phyloP scores from a whole-genome alignment of 2,329 filamentous ascomycete genomes.

The Xylaria sp. region DNA sequence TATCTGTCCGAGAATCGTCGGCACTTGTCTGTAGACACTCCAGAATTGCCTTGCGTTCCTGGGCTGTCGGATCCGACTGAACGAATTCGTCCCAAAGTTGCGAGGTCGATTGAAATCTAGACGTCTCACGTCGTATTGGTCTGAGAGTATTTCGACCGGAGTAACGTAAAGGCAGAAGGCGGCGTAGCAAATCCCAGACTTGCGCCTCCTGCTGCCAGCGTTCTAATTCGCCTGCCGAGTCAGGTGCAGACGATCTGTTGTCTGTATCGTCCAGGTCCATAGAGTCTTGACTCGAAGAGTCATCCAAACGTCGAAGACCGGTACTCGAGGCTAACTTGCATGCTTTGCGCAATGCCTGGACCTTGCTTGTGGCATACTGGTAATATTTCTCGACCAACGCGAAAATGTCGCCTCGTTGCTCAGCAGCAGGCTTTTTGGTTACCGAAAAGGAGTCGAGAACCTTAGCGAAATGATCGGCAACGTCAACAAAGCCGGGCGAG shows the following conservation, averaged over 20 bases:
- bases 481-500: slow-evolving; percentile 58
- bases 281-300: slow-evolving; percentile 56
- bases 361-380: slow-evolving; percentile 62
- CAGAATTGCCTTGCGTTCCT: slow-evolving; percentile 82
- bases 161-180: slow-evolving; percentile 78
- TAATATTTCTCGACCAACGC: slow-evolving; percentile 75
- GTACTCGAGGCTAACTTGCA: slow-evolving; percentile 51
- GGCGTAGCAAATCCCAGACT: slow-evolving; percentile 87
- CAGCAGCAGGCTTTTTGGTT: slow-evolving; percentile 59
- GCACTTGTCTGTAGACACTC: slow-evolving; percentile 88
- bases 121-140: slow-evolving; percentile 51
- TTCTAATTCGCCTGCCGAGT: slow-evolving; percentile 59
- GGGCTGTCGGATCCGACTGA: slow-evolving; percentile 75
- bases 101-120: slow-evolving; percentile 46
- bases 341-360: slow-evolving; percentile 57
- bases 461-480: slow-evolving; percentile 89
- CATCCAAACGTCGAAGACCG: slow-evolving; percentile 49
- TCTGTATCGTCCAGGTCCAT: slow-evolving; percentile 68
- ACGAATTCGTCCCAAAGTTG: slow-evolving; percentile 77
- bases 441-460: slow-evolving; percentile 79
- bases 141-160: slow-evolving; percentile 51
- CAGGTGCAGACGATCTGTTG: slow-evolving; percentile 47
- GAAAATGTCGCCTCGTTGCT: slow-evolving; percentile 74
- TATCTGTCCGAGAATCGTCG: slow-evolving; percentile 71
- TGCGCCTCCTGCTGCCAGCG: slow-evolving; percentile 85